Evolutionary conservation across 768 basidiomycete species (phyloP).

Genomic region (Gelatoporia subvermispora): DNA sequence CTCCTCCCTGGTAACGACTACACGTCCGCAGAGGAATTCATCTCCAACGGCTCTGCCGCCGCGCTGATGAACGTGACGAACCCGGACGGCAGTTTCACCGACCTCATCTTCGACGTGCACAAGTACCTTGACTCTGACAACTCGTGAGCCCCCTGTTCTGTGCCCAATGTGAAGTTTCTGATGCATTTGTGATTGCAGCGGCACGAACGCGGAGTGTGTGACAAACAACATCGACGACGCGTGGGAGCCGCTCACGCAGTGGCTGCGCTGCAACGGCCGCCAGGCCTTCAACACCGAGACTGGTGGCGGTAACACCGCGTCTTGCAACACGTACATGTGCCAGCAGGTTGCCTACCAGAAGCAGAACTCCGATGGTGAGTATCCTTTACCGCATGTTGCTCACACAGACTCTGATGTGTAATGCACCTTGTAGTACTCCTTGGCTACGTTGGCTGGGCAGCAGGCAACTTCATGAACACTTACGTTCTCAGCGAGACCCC

Average conservation of each 20-base stretch:
- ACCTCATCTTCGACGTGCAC: conserved; percentile 43
- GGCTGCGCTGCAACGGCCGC: conserved; percentile 35
- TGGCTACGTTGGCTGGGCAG: conserved; percentile 52
- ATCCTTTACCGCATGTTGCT: conserved; percentile 12
- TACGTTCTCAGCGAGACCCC: conserved; percentile 49
- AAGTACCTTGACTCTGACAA: conserved; percentile 43
- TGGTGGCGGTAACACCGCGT: conserved; percentile 36
- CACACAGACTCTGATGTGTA: conserved; percentile 37
- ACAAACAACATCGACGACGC: conserved; percentile 43
- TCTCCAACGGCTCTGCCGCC: conserved; percentile 36
- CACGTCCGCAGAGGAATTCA: conserved; percentile 23
- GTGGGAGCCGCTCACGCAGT: conserved; percentile 38
- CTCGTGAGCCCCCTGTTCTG: conserved; percentile 35
- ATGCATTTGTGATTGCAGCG: not conserved
- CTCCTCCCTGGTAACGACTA: conserved; percentile 40
- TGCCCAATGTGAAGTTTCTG: conserved; percentile 11
- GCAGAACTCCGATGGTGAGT: conserved; percentile 10
- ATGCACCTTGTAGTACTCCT: conserved; percentile 34
- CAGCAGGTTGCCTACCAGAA: conserved; percentile 19
- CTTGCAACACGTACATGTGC: conserved; percentile 27
- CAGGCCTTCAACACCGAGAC: conserved; percentile 42
- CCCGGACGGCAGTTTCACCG: conserved; percentile 31
- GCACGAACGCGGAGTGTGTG: conserved; percentile 10
- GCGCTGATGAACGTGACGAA: conserved; percentile 36
- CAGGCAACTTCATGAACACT: conserved; percentile 44